Base-by-base conservation (phyloP, 202 grass and related monocot species). In the Miscanthus sacchariflorus region DNA sequence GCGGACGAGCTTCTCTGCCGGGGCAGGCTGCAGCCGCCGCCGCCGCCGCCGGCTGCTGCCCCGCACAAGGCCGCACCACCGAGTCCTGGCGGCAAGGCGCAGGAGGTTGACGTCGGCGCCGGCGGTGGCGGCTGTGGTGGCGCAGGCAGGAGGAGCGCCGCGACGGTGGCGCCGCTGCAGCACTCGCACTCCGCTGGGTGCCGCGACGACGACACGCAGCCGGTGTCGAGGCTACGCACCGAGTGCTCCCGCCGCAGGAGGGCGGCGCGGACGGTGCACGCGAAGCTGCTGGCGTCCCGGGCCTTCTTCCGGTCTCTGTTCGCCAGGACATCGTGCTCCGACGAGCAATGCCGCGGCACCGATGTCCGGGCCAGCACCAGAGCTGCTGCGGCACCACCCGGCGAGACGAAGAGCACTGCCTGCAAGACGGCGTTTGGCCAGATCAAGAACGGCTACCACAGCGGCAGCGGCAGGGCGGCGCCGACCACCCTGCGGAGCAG, bases 271-370 rank as follows among this genome's bases (percentile, higher is more conserved):
- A 44, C 83, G 25, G 74, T 94, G 44, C 80, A 89, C 13, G 82
- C 87, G 46, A 95, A 87, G 87, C 84, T 95, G 68, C 92, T 91
- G 90, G 94, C 94, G 74, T 93, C 96, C 17, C 85, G 56, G 52
- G 78, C 89, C 30, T 96, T 91, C 83, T 50, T 99, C 74, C 92
- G 91, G 84, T 91, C 94, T 0, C 84, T 99, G 14, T 99, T 99
- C 88, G 83, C 71, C 40, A 83, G 93, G 81, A 83, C 87, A 12
- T 79, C 88, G 8, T 82, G 85, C 86, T 91, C 92, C 14, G 87
- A 93, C 66, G 72, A 92, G 58, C 86, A 82, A 79, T 89, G 59
- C 82, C 90, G 28, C 21, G 58, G 83, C 81, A 11, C 54, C 3
- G 61, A 71, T 61, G 59, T 48, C 72, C 72, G 65, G 49, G 24